Evolutionary conservation across 495 filamentous ascomycete genomes (phyloP).

Genomic region (Poronia punctata): DNA sequence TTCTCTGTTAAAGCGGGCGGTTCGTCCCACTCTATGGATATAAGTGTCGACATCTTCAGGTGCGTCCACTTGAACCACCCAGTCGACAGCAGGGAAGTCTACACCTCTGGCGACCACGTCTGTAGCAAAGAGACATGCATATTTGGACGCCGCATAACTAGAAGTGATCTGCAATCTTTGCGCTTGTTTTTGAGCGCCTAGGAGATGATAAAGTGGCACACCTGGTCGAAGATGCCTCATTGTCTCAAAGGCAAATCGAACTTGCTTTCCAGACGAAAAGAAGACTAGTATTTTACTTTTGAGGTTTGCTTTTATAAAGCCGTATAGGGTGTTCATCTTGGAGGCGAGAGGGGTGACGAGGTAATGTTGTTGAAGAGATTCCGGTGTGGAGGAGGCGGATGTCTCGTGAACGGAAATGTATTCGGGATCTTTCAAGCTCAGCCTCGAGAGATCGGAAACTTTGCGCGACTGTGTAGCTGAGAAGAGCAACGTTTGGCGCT

Average conservation of each 20-base stretch:
- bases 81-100: conserved; percentile 95
- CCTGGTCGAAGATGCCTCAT: conserved; percentile 93
- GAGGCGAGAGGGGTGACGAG: conserved; percentile 73
- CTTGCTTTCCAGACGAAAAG: conserved; percentile 89
- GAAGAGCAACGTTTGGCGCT: conserved; percentile 88
- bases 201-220: conserved; percentile 89
- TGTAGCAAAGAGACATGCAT: conserved; percentile 86
- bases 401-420: conserved; percentile 91
- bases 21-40: conserved; percentile 92
- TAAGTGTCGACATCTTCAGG: conserved; percentile 97
- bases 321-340: conserved; percentile 86
- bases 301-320: conserved; percentile 81
- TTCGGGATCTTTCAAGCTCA: conserved; percentile 85
- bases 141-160: conserved; percentile 68
- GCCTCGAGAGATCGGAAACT: conserved; percentile 80
- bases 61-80: conserved; percentile 92
- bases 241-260: conserved; percentile 88
- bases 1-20: conserved; percentile 83
- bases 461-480: conserved; percentile 94
- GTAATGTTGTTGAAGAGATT: conserved; percentile 83
- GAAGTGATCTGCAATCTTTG: conserved; percentile 79
- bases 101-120: conserved; percentile 90
- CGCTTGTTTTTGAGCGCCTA: conserved; percentile 88
- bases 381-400: conserved; percentile 72
- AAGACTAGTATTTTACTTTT: conserved; percentile 93